Conservation (phyloP, 768 basidiomycete genomes). For the Gymnopilus dilepis region DNA sequence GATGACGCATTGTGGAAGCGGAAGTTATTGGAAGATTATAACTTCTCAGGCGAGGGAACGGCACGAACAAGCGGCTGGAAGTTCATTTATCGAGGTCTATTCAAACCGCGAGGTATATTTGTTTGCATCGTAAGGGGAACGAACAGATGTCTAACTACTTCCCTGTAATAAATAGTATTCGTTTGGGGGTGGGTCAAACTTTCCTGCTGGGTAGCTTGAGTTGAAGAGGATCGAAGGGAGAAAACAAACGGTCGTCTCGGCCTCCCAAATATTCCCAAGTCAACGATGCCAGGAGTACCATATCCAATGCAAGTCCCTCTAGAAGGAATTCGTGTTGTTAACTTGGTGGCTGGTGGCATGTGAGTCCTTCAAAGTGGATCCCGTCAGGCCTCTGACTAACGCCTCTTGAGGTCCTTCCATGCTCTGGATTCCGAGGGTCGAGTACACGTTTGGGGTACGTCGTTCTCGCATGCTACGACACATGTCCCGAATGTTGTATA, state of each 20-base stretch:
- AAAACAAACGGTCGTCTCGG: constrained; percentile 70
- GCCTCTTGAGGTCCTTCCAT: constrained; percentile 74
- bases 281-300: constrained; percentile 49
- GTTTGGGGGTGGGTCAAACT: constrained; percentile 52
- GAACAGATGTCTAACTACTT: neutral
- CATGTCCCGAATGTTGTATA: constrained; percentile 30
- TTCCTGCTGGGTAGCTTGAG: neutral
- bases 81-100: constrained; percentile 75
- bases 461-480: neutral
- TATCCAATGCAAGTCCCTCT: constrained; percentile 69
- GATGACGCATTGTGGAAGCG: constrained; percentile 86
- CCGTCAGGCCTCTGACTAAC: constrained; percentile 4
- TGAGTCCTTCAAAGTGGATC: constrained; percentile 38
- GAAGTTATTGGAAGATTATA: constrained; percentile 72
- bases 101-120: constrained; percentile 66
- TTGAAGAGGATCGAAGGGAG: constrained; percentile 47
- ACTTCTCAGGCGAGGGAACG: constrained; percentile 73
- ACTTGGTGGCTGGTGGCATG: constrained; percentile 84
- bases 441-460: constrained; percentile 82
- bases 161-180: too few relatives aligned
- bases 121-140: neutral
- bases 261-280: constrained; percentile 39
- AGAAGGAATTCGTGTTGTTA: constrained; percentile 67
- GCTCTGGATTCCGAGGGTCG: constrained; percentile 78
- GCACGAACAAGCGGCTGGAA: constrained; percentile 83